A percentile compares a stretch with the other conserved stretches of the same genome.
phyloP scores from a whole-genome alignment of 306 rosid species.

The Trichosanthes cucumerina region DNA sequence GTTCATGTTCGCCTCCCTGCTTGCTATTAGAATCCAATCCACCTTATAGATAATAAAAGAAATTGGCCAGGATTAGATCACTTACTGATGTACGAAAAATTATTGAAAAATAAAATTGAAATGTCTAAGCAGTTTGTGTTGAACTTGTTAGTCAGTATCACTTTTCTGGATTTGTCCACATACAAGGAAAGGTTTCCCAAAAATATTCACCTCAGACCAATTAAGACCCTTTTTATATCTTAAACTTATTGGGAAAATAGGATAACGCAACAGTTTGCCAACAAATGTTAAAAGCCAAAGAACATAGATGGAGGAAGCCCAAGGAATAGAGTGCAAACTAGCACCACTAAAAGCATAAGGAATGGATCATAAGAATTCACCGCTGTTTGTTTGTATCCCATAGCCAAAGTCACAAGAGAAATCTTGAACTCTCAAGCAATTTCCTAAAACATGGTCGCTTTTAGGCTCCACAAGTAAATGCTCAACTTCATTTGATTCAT shows the following conservation, averaged over 20 bases:
- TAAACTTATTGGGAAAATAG: not conserved
- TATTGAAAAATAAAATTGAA: not conserved
- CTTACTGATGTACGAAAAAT: constrained; percentile 12
- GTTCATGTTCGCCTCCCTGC: constrained; percentile 45
- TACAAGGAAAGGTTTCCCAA: not conserved
- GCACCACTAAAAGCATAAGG: constrained; percentile 11
- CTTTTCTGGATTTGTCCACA: constrained; percentile 4
- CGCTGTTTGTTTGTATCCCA: constrained; percentile 31
- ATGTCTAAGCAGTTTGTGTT: not conserved
- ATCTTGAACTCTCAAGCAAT: constrained; percentile 30
- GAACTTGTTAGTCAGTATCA: not conserved
- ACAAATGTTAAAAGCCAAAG: not conserved
- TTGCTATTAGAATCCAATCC: constrained; percentile 46
- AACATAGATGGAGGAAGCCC: not conserved
- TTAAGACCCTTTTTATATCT: not conserved
- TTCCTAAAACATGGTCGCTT: constrained; percentile 39
- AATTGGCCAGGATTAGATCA: constrained; percentile 29
- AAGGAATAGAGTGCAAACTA: not conserved
- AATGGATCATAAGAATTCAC: constrained; percentile 19
- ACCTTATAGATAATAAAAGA: constrained; percentile 30
- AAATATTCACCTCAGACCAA: constrained; percentile 10
- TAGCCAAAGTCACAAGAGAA: constrained; percentile 35
- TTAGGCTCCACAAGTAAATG: constrained; percentile 54
- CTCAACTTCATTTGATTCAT: constrained; percentile 45
- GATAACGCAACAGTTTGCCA: not conserved